A percentile compares a stretch with the other conserved stretches of the same genome.
phyloP scores from a whole-genome alignment of 202 grass and related monocot genomes.

The Digitaria exilis region DNA sequence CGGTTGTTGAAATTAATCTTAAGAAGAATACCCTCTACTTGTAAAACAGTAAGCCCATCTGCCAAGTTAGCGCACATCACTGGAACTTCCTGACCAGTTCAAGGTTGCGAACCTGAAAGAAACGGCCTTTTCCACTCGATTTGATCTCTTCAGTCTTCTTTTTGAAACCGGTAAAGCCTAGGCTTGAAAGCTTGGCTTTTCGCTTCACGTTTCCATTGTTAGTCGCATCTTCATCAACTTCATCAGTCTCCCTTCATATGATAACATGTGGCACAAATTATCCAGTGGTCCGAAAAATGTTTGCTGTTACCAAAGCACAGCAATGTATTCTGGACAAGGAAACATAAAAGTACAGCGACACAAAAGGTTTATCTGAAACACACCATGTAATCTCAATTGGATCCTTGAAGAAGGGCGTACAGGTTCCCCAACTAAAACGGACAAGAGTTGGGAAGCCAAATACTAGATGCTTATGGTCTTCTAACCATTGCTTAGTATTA shows the following conservation, averaged over 20 bases:
- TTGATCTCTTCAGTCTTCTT: conserved; percentile 80
- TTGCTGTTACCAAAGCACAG: no score
- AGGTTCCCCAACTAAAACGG: conserved; percentile 95
- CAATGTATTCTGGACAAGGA: no score
- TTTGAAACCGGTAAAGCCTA: conserved; percentile 79
- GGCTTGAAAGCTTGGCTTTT: conserved; percentile 72
- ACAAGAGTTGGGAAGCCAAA: conserved; percentile 95
- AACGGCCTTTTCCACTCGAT: conserved; percentile 81
- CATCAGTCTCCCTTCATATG: conserved; percentile 80
- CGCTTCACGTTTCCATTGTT: conserved; percentile 54
- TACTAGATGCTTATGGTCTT: conserved; percentile 71
- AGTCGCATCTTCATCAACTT: conserved; percentile 66
- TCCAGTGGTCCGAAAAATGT: not conserved
- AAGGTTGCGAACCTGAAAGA: conserved; percentile 79
- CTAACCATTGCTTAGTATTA: conserved; percentile 83
- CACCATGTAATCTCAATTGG: conserved; percentile 79
- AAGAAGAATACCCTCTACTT: not conserved
- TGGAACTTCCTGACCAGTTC: conserved; percentile 69
- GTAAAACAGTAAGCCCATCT: not conserved
- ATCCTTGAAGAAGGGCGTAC: conserved; percentile 70
- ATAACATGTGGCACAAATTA: not conserved
- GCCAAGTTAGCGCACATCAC: conserved; percentile 12
- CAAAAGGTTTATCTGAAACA: conserved; percentile 22
- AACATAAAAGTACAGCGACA: not conserved
- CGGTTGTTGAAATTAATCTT: not conserved